Evolutionary conservation across 1,139 yeast species (phyloP), one percentile per base, ranked within the genome.

Genomic region (Arxiozyma bovina): DNA sequence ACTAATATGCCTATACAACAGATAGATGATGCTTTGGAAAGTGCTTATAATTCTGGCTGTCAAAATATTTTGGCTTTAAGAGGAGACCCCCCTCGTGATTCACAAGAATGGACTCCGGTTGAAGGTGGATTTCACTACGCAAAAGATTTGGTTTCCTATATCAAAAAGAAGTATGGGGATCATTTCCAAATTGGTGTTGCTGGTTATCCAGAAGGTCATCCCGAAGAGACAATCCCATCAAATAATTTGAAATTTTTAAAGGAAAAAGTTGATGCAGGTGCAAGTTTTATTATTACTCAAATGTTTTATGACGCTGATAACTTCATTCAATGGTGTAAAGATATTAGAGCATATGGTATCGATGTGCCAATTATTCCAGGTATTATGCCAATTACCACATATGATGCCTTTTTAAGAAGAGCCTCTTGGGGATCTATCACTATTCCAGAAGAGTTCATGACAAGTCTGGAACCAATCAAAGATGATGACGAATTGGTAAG

Each of bases 321-420:
- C 59, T 93, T 93, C 70, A 78, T 93, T 56, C 63, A 72, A 34
- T 93, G 99, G 99, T 90, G 95, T 64, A 70, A 76, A 27, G 73
- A 76, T 59, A 79, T 94, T 57, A 79, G 94, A 60, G 81, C 77
- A 41, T 76, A 77, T 40, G 98, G 96, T n/a, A 79, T 93, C 60
- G 77, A 77, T 49, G 82, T 87, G 54, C 98, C 98, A 45, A 87
- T 93, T 62, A 86, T 93, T 58, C 99, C 99, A 1, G 99, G 99
- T 27, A 90, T 93, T 70, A 93, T 93, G 99, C 99, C 99, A 23
- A 91, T 93, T 58, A 85, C 96, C 21, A 89, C 97, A 11, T 91
- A 91, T 72, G 88, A 95, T 42, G 83, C 96, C 4, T 93, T 93
- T 68, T 72, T 89, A 60, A 84, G 99, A 73, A 82, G 99, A 67